phyloP scores from a whole-genome alignment of 2,329 filamentous ascomycete species.

The Fusarium coicis region DNA sequence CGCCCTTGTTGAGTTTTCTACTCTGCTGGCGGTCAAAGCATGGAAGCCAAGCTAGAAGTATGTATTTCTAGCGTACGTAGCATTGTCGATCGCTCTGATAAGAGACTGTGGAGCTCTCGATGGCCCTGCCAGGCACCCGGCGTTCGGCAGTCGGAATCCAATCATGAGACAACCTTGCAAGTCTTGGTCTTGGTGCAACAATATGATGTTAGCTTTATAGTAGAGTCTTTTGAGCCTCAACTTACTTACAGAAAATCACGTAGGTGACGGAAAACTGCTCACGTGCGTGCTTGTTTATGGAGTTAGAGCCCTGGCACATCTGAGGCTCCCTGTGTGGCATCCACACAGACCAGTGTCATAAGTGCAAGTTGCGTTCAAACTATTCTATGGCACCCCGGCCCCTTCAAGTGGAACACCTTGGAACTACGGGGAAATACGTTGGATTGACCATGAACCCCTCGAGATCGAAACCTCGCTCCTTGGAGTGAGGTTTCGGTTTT shows the following conservation, averaged over 20 bases:
- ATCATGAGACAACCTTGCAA: slow-evolving; percentile 4
- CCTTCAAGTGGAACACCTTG: background rate
- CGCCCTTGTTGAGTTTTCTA: background rate
- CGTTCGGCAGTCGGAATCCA: slow-evolving; percentile 29
- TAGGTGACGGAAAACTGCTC: background rate
- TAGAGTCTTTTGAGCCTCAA: background rate
- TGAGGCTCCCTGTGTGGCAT: background rate
- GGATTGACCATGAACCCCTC: background rate
- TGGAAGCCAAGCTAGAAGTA: slow-evolving; percentile 15
- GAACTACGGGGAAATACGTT: background rate
- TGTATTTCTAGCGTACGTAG: slow-evolving; percentile 12
- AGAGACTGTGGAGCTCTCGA: slow-evolving; percentile 10
- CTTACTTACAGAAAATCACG: background rate
- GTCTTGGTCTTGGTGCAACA: background rate
- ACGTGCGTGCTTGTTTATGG: background rate
- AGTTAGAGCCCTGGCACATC: background rate
- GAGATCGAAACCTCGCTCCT: slow-evolving; percentile 10
- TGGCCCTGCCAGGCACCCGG: slow-evolving; percentile 22
- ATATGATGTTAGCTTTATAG: background rate
- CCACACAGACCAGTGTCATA: slow-evolving; percentile 2
- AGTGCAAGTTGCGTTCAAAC: background rate
- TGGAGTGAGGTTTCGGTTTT: slow-evolving; percentile 1
- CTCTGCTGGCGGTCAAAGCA: slow-evolving; percentile 26
- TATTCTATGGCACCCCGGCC: slow-evolving; percentile 8
- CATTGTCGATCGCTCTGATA: slow-evolving; percentile 27